A percentile compares a stretch with the other conserved stretches of the same genome.
Evolutionary conservation across 768 basidiomycete genomes (phyloP).

Genomic region (Suillus subalutaceus): DNA sequence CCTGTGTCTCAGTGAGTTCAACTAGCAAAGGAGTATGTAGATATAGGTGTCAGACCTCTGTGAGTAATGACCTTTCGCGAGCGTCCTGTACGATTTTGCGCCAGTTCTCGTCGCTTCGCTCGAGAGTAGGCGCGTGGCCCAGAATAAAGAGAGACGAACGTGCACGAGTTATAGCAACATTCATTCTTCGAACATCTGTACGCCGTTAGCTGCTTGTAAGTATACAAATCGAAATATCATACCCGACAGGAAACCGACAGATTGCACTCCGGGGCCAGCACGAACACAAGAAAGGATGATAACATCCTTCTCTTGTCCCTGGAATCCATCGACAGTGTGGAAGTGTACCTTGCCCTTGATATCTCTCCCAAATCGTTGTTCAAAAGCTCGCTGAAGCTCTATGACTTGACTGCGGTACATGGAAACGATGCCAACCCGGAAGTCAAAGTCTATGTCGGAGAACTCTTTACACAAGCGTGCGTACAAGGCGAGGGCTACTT

Average conservation of each 20-base stretch:
- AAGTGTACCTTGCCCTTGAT: constrained; percentile 82
- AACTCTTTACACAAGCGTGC: constrained; percentile 69
- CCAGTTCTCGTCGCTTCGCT: constrained; percentile 85
- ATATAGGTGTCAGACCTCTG: constrained; percentile 52
- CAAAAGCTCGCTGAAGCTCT: constrained; percentile 74
- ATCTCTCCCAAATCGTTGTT: constrained; percentile 67
- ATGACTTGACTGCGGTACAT: constrained; percentile 93
- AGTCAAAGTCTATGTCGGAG: constrained; percentile 53
- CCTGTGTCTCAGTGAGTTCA: constrained; percentile 23
- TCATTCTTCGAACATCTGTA: constrained; percentile 86
- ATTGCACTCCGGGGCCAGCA: constrained; percentile 81
- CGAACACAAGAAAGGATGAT: constrained; percentile 98
- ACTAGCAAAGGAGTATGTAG: not conserved
- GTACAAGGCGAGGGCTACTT: constrained; percentile 78
- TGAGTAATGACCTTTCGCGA: constrained; percentile 58
- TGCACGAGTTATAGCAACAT: constrained; percentile 97
- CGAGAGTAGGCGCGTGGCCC: constrained; percentile 87
- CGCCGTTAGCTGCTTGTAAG: constrained; percentile 8
- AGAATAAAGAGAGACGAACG: constrained; percentile 93
- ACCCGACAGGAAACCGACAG: constrained; percentile 90
- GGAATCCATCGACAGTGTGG: constrained; percentile 98
- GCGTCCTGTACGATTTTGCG: constrained; percentile 78
- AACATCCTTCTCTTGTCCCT: constrained; percentile 98
- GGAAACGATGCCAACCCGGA: constrained; percentile 74
- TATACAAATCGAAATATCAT: constrained; percentile 14